Base-by-base conservation (phyloP, 1,139 yeast species). In the Candida sojae region DNA sequence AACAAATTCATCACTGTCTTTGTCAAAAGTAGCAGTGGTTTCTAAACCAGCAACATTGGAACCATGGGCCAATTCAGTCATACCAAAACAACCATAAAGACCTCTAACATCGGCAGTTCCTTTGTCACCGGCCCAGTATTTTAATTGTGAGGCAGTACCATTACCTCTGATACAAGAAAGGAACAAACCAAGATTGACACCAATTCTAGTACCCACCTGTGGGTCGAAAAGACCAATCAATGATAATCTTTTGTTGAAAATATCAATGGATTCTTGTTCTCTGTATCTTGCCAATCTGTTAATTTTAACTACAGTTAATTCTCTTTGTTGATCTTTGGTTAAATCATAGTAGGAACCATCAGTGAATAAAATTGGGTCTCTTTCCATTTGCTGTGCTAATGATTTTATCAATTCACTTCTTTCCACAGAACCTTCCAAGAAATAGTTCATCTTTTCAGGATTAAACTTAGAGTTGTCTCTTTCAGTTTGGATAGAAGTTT, bases 141-240 rank as follows among this genome's bases (percentile, higher is more conserved):
- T 59, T 53, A 68, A 65, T 58, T 74, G 79, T 34, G 66, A 71
- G 29, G 56, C 49, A 46, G 93, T 84, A 55, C 93, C 95, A 53
- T 85, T 83, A 46, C 93, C 92, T 57, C 79, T 81, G 51, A 87
- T 69, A 54, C 91, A 84, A 56, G 82, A 80, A 56, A 85, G 73
- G 62, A 86, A 87, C 49, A 87, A 74, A 5, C 90, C 91, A 60
- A 83, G 73, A 67, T 87, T 88, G 47, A 87, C 87, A 44, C 88
- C 64, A 55, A 77, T 60, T 60, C 77, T 61, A 53, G 70, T 74
- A 47, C 68, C 88, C 41, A 83, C 66, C 52, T 90, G 77, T 23
- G 93, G 88, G 53, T 83, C 79, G 51, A 63, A 75, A 31, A 84
- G 74, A 45, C 84, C 81, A 42, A 88, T 79, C 61, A 87, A 86